Percentiles rank a stretch among this genome's conserved stretches.
phyloP scores from a whole-genome alignment of 768 basidiomycete species.

The Psilocybe cubensis region DNA sequence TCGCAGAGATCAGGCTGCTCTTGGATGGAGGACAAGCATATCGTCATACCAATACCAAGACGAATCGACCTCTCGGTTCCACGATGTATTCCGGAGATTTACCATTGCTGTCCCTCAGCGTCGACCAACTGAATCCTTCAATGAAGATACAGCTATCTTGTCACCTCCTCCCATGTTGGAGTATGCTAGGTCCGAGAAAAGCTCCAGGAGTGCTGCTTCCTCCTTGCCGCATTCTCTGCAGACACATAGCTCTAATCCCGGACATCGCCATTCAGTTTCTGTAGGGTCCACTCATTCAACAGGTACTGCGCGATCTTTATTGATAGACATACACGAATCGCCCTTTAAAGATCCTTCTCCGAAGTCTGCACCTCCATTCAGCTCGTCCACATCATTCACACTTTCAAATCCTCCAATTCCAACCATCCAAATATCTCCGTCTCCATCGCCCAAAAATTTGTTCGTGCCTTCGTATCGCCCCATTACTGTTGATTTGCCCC shows the following conservation, averaged over 20 bases:
- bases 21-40: neutral
- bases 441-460: neutral
- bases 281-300: neutral
- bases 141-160: neutral
- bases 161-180: neutral
- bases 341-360: neutral
- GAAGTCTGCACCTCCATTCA: neutral
- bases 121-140: neutral
- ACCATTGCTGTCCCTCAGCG: neutral
- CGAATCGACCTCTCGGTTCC: neutral
- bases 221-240: neutral
- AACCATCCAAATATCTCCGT: neutral
- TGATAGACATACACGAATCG: neutral
- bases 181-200: neutral
- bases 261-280: neutral
- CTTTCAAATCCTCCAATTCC: neutral
- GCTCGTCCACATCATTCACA: neutral
- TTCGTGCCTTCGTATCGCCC: constrained; percentile 3
- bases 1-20: neutral
- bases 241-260: neutral
- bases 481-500: constrained; percentile 1
- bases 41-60: neutral
- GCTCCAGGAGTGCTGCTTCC: neutral
- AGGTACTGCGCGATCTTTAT: neutral
- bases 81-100: neutral